phyloP scores from a whole-genome alignment of 306 rosid genomes.

The Acacia acuminata region DNA sequence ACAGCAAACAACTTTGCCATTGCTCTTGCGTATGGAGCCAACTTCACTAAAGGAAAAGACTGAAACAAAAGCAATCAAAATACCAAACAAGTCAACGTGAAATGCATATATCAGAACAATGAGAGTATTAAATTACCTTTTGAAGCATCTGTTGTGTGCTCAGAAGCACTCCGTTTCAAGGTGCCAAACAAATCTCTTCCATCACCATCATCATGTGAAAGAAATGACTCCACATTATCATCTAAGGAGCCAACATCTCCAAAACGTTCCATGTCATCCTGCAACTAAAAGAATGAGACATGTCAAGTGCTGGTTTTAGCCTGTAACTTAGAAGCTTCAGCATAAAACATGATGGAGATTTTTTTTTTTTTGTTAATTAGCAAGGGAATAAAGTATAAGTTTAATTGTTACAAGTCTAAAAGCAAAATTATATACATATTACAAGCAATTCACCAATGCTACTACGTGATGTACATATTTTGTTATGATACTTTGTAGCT shows the following conservation, averaged over 20 bases:
- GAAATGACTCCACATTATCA: constrained; percentile 90
- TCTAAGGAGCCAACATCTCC: constrained; percentile 95
- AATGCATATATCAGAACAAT: constrained; percentile 18
- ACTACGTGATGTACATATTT: not conserved
- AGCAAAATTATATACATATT: not conserved
- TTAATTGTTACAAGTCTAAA: not conserved
- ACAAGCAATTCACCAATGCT: not conserved
- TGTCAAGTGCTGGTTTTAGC: constrained; percentile 14
- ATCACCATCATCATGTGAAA: constrained; percentile 87
- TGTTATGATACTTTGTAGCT: too few relatives aligned
- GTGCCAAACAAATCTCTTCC: constrained; percentile 90
- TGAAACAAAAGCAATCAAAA: constrained; percentile 41
- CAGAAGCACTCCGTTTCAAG: constrained; percentile 73
- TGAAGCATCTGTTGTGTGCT: constrained; percentile 78
- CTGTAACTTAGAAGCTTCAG: constrained; percentile 23
- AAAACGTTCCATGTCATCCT: constrained; percentile 90
- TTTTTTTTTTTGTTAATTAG: not conserved
- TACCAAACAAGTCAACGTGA: constrained; percentile 26
- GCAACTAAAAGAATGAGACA: constrained; percentile 40
- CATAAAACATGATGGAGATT: constrained; percentile 21
- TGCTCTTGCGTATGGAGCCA: constrained; percentile 79
- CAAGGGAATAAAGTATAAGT: not conserved
- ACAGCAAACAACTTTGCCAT: constrained; percentile 84
- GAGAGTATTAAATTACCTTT: constrained; percentile 60
- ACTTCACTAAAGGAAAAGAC: constrained; percentile 83